Evolutionary conservation across 2,329 filamentous ascomycete species (phyloP).

Genomic region (Paecilomyces variotii): DNA sequence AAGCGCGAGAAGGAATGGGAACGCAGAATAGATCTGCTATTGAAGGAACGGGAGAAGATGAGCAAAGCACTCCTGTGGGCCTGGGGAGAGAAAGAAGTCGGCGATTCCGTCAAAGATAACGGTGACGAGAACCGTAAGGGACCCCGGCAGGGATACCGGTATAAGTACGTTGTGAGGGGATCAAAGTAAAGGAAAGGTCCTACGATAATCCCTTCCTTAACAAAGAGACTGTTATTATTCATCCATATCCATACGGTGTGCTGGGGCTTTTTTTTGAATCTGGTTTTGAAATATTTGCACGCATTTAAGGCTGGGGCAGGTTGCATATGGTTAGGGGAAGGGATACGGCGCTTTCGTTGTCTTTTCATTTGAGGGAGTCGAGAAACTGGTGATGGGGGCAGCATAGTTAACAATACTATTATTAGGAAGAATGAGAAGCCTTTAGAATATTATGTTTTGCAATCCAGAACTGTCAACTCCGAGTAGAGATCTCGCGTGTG

Average conservation of each 20-base stretch:
- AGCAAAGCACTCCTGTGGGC: slow-evolving; percentile 30
- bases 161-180: slow-evolving; percentile 24
- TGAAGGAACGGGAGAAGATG: slow-evolving; percentile 35
- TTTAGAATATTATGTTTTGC: not conserved
- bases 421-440: not conserved
- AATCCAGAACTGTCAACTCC: not conserved
- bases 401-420: not conserved
- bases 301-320: not conserved
- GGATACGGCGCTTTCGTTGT: not conserved
- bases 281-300: not conserved
- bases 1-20: slow-evolving; percentile 38
- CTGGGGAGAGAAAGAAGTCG: slow-evolving; percentile 35
- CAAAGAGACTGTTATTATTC: not conserved
- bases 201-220: not conserved
- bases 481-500: no score
- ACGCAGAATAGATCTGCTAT: slow-evolving; percentile 30
- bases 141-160: slow-evolving; percentile 29
- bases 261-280: not conserved
- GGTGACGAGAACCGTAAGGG: slow-evolving; percentile 15
- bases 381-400: not conserved
- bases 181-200: not conserved
- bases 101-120: slow-evolving; percentile 17
- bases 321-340: not conserved
- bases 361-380: not conserved
- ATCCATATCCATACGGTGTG: not conserved